Evolutionary conservation across 169 alveolate genomes (phyloP), one percentile per base, ranked within the genome.

Genomic region (Cryptosporidium viatorum): DNA sequence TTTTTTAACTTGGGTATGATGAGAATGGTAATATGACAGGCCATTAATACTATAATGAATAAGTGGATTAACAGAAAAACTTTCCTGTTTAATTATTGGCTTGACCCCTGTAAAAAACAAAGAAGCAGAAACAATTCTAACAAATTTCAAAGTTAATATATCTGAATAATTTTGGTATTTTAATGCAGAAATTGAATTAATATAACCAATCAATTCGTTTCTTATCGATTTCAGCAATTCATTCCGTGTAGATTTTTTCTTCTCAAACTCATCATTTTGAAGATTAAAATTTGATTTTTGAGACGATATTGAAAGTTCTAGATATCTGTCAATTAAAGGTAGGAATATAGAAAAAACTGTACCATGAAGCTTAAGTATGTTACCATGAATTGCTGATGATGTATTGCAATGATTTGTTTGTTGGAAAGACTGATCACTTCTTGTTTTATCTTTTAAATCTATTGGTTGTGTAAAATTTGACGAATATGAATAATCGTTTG

Each of bases 101-200:
- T 80, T 80, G 3, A 80, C 23, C 12, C 89, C 89, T 29, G 75
- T 65, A 67, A 80, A 80, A 52, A 80, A 80, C 37, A 80, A 80
- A 29, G 89, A 59, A 41, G 68, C 43, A 21, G 89, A 58, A 29
- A 80, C 41, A 45, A 80, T 52, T 26, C 89, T 37, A 18, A 80
- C 31, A 62, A 80, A 59, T 9, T 62, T 80, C 31, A 80, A 26
- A 0, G 89, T 60, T 23, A 62, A 23, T 41, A 33, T 21, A 29
- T 59, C 70, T 10, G 89, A 37, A 65, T 41, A 67, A 51, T 37
- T 60, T 14, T 58, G 29, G 16, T 80, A 14, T 23, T 26, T 62
- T 4, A n/a, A 31, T 18, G 16, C 10, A n/a, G 70, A 41, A 29
- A 71, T 33, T 3, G 89, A 80, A 21, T 41, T 59, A 21, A 59